Base-by-base conservation (phyloP, 176 grass and related monocot species). In the Miscanthus lutarioriparius region DNA sequence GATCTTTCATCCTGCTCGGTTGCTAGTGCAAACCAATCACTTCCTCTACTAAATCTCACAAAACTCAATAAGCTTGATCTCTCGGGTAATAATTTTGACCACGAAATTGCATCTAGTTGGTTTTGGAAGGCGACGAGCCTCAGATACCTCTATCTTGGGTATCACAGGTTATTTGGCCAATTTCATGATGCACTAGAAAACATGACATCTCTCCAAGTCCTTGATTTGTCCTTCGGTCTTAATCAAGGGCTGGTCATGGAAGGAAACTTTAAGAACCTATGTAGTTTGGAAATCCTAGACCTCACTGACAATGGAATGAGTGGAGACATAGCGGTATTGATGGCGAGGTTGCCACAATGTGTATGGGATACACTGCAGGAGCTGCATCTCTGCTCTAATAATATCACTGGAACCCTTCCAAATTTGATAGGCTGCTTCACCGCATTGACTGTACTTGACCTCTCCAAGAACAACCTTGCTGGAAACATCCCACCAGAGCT, bases 281-380 rank as follows among this genome's bases (percentile, higher is more conserved):
- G 71, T 37, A 79, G 48, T 33, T 81, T 90, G 41, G 38, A 64
- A 86, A 70, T 64, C 53, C 58, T 62, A 25, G 58, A 62, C 58
- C 58, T 62, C 58, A 25, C 10, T 25, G 1, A 0, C 10, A 62
- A 12, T 25, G 22, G 10, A 25, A 25, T 25, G 3, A 12, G 1
- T 62, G 22, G n/a, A 25, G 58, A 62, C n/a, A 62, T 62, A 62
- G 23, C 22, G 1, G 23, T 25, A 0, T 62, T 62, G 10, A 62
- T 62, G 58, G n/a, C 0, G 85, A 64, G 59, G 49, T 41, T 76
- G 19, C 13, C 67, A 0, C 41, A 14, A 36, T 49, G 61, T 4
- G 26, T 23, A 35, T 20, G 20, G 35, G 22, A 28, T 17, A 64
- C 64, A 2, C 15, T 90, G 37, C 45, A 37, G 27, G 20, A 63